Conservation (phyloP, 2,329 filamentous ascomycete genomes). For the Periconia sp. region DNA sequence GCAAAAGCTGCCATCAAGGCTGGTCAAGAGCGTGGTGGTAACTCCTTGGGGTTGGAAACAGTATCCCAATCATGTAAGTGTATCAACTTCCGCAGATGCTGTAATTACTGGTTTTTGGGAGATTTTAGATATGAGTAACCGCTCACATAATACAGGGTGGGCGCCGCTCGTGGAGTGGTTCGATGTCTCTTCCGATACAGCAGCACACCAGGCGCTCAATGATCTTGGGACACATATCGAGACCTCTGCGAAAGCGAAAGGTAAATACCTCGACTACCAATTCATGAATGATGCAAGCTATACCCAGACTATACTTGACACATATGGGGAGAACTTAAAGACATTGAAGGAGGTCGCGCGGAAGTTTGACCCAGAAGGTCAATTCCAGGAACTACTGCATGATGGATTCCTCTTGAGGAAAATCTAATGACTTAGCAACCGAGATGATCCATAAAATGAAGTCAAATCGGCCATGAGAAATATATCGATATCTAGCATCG, state of each 20-base stretch:
- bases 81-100: too few species aligned
- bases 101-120: too few species aligned
- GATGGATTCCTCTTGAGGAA: too few species aligned
- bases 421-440: too few species aligned
- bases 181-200: not conserved
- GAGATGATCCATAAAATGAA: too few species aligned
- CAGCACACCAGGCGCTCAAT: not conserved
- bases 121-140: not conserved
- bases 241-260: not conserved
- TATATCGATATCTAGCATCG: too few species aligned
- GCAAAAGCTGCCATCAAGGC: not conserved
- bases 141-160: not conserved
- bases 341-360: too few species aligned
- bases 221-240: not conserved
- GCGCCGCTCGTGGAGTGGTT: not conserved
- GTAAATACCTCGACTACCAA: not conserved
- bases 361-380: too few species aligned
- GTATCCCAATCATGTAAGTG: not conserved
- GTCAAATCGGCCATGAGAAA: too few species aligned
- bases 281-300: conserved; percentile 8
- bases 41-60: not conserved
- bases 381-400: too few species aligned
- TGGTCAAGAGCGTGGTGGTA: not conserved
- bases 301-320: too few species aligned
- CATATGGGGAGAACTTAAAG: too few species aligned